Evolutionary conservation across 805 yeast genomes (phyloP).

Genomic region (Yarrowia sp.): DNA sequence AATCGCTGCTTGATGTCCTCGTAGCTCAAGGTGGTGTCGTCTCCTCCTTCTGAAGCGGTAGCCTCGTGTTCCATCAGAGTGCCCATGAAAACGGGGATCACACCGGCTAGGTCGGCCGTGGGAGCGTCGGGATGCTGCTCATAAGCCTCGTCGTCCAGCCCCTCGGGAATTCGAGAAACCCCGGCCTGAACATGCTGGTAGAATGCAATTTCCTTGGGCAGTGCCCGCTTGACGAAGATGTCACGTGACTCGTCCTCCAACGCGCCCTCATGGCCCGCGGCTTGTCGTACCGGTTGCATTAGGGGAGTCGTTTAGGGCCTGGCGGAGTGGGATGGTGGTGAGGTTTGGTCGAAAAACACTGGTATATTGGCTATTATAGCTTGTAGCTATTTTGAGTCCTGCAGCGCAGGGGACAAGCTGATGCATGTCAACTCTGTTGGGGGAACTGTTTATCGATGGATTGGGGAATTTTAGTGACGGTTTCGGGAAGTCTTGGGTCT

Average conservation of each 20-base stretch:
- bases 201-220: slow-evolving; percentile 73
- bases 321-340: slow-evolving; percentile 6
- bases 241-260: slow-evolving; percentile 67
- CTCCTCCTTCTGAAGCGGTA: not conserved
- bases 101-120: slow-evolving; percentile 44
- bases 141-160: slow-evolving; percentile 30
- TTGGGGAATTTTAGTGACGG: not conserved
- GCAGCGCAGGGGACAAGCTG: slow-evolving; percentile 23
- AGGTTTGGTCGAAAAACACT: not conserved
- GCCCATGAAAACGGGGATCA: slow-evolving; percentile 69
- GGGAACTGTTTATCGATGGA: not conserved
- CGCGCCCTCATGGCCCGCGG: slow-evolving; percentile 92
- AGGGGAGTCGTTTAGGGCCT: not conserved
- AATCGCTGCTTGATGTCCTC: slow-evolving; percentile 29
- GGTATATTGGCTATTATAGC: slow-evolving; percentile 10
- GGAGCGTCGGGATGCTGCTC: slow-evolving; percentile 40
- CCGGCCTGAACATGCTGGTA: slow-evolving; percentile 55
- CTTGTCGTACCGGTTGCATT: slow-evolving; percentile 49
- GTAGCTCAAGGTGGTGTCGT: slow-evolving; percentile 4
- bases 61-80: slow-evolving; percentile 53
- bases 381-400: slow-evolving; percentile 29
- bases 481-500: not conserved
- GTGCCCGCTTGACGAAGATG: slow-evolving; percentile 74
- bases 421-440: slow-evolving; percentile 18
- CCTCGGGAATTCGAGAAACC: slow-evolving; percentile 40